Conservation (phyloP, 208 protist species). For the Lotmaria passim region DNA sequence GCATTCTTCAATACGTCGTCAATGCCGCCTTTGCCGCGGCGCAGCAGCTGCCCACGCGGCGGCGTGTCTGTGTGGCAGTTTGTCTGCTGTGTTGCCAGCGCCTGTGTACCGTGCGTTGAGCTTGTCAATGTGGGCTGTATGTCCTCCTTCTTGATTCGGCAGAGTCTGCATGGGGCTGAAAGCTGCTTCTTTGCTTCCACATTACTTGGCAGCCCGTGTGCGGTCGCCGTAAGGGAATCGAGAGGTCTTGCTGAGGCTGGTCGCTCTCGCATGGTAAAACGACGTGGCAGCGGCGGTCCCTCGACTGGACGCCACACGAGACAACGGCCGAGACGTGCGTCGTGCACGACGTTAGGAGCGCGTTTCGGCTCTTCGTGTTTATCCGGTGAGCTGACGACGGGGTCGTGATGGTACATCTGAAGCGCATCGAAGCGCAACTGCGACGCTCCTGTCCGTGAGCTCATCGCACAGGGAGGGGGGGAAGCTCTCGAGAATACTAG, state of each 20-base stretch:
- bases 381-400: not conserved
- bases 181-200: no score
- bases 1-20: constrained; percentile 52
- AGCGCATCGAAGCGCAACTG: constrained; percentile 11
- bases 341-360: constrained; percentile 9
- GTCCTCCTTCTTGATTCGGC: not conserved
- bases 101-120: not conserved
- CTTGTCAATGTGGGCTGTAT: not conserved
- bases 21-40: constrained; percentile 50
- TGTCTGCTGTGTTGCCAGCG: not conserved
- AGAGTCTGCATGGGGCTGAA: not conserved
- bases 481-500: constrained; percentile 1
- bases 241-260: no score
- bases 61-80: not conserved
- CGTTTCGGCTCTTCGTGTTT: not conserved
- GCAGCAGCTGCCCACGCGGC: constrained; percentile 39
- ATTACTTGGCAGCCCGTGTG: no score
- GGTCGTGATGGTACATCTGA: constrained; percentile 2
- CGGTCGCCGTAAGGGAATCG: no score
- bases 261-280: not conserved
- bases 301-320: constrained; percentile 29
- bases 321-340: constrained; percentile 8
- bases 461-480: no score
- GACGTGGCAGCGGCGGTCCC: constrained; percentile 25
- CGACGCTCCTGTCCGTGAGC: not conserved